These are phyloP conservation scores for Zarea fungicola DNA, from an alignment of 2,329 filamentous ascomycete species.

Conservation along the genomic window DNA sequence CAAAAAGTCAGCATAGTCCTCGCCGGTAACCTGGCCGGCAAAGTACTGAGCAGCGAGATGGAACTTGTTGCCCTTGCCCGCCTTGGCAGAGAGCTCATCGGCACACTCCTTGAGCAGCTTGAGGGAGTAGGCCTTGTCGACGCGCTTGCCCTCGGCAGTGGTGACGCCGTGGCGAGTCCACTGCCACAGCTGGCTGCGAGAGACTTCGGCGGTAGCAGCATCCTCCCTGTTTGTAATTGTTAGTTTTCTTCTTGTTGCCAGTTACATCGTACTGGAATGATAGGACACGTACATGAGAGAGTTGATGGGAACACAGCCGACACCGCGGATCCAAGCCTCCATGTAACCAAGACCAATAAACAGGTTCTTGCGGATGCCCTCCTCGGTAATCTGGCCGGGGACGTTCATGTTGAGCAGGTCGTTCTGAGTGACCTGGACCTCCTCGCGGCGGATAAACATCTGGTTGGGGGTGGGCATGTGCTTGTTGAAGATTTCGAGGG, in stretches of 20 bases:
- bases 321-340: slow-evolving; percentile 94
- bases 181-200: slow-evolving; percentile 92
- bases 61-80: slow-evolving; percentile 85
- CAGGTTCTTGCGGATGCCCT: slow-evolving; percentile 94
- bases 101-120: slow-evolving; percentile 83
- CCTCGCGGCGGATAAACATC: slow-evolving; percentile 83
- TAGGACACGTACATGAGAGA: slow-evolving; percentile 66
- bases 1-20: slow-evolving; percentile 96
- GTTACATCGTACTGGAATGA: background rate
- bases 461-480: slow-evolving; percentile 99
- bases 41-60: slow-evolving; percentile 90
- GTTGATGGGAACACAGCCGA: slow-evolving; percentile 97
- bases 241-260: background rate
- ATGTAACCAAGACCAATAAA: slow-evolving; percentile 97
- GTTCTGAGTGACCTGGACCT: slow-evolving; percentile 78
- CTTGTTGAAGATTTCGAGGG: slow-evolving; percentile 91
- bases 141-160: slow-evolving; percentile 82
- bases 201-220: slow-evolving; percentile 93
- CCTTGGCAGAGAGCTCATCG: slow-evolving; percentile 67
- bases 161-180: slow-evolving; percentile 72
- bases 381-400: slow-evolving; percentile 85
- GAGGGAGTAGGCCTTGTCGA: slow-evolving; percentile 88
- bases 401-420: slow-evolving; percentile 98
- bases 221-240: slow-evolving; percentile 60
- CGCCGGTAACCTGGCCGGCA: slow-evolving; percentile 84